Conservation (phyloP, 768 basidiomycete genomes). For the Panellus pusillus region DNA sequence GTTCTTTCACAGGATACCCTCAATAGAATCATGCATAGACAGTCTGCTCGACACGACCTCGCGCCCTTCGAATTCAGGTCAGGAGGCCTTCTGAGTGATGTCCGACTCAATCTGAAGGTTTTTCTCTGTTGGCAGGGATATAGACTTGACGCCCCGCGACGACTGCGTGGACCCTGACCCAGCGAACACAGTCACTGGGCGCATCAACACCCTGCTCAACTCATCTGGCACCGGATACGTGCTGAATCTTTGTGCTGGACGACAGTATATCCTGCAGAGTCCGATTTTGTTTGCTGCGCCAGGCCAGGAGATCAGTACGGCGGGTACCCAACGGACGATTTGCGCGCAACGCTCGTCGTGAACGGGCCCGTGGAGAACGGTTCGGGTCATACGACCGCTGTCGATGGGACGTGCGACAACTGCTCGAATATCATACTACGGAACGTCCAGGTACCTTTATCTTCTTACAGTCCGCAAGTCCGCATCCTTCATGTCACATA, state of each 20-base stretch:
- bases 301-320: conserved; percentile 80
- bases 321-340: conserved; percentile 69
- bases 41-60: no score
- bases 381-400: conserved; percentile 69
- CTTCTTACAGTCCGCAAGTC: background rate
- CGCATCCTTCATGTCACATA: background rate
- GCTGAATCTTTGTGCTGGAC: conserved; percentile 63
- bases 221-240: conserved; percentile 66
- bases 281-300: conserved; percentile 66
- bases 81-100: no score
- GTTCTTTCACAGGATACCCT: no score
- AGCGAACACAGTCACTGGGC: conserved; percentile 59
- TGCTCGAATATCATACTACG: conserved; percentile 64
- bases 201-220: conserved; percentile 63
- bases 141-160: background rate
- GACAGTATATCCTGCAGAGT: conserved; percentile 62
- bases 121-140: no score
- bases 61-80: no score
- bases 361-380: conserved; percentile 62
- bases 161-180: conserved; percentile 50
- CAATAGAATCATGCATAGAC: no score
- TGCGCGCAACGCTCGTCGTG: conserved; percentile 71
- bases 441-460: conserved; percentile 61
- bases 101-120: no score
- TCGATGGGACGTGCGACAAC: conserved; percentile 61